These are phyloP conservation scores for Zygoascus meyerae DNA, from an alignment of 1,139 yeast species.

Conservation along the genomic window DNA sequence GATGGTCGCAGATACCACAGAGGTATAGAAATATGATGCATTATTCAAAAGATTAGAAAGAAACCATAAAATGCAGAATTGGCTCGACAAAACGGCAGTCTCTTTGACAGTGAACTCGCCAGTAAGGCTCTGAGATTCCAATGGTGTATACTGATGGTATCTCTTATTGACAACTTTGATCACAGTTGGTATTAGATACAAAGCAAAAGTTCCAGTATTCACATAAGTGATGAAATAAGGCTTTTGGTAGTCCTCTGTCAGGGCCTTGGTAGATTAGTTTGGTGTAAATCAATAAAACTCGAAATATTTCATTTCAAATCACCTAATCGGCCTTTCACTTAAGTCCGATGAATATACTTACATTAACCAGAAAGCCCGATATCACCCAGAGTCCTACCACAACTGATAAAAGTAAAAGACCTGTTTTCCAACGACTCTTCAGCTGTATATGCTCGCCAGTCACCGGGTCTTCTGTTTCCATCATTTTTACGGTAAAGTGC, in stretches of 20 bases:
- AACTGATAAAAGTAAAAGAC: conserved; percentile 61
- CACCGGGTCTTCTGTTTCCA: neutral
- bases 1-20: conserved; percentile 91
- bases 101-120: conserved; percentile 27
- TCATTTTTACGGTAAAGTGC: neutral
- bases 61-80: conserved; percentile 86
- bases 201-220: conserved; percentile 76
- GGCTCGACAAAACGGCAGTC: conserved; percentile 54
- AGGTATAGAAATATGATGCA: conserved; percentile 78
- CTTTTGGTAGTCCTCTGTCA: conserved; percentile 60
- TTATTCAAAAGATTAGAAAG: conserved; percentile 82
- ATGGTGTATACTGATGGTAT: conserved; percentile 9
- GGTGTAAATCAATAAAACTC: neutral
- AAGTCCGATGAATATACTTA: conserved; percentile 22
- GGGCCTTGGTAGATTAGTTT: conserved; percentile 40
- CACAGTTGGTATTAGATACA: conserved; percentile 61
- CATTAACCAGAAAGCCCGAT: conserved; percentile 74
- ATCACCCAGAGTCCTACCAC: conserved; percentile 87
- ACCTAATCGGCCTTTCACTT: too few relatives aligned
- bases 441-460: conserved; percentile 2
- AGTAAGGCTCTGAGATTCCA: conserved; percentile 1
- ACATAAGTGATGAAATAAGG: conserved; percentile 93
- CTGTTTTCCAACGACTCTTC: conserved; percentile 55
- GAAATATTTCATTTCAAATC: too few relatives aligned
- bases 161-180: conserved; percentile 12